Evolutionary conservation across 768 basidiomycete genomes (phyloP).

Genomic region (Suillus subalutaceus): DNA sequence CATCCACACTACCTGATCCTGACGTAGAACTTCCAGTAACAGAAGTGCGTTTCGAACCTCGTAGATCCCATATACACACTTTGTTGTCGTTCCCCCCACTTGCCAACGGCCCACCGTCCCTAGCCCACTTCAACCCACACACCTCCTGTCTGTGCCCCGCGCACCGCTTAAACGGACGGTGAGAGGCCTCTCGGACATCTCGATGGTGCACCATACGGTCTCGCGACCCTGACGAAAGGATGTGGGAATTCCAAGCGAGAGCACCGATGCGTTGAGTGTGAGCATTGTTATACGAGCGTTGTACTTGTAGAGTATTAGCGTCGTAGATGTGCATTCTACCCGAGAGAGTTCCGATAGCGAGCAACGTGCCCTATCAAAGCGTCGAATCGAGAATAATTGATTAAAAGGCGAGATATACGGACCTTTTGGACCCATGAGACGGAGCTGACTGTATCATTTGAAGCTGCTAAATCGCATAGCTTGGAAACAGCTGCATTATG

Average conservation of each 20-base stretch:
- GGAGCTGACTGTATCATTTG: conserved; percentile 78
- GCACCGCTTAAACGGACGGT: conserved; percentile 71
- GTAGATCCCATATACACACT: conserved; percentile 94
- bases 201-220: conserved; percentile 91
- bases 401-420: background rate
- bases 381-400: conserved; percentile 1
- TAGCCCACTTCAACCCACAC: conserved; percentile 88
- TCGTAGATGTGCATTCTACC: conserved; percentile 95
- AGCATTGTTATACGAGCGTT: conserved; percentile 82
- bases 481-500: conserved; percentile 92
- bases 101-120: conserved; percentile 64
- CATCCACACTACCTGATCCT: conserved; percentile 35
- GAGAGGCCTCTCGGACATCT: conserved; percentile 75
- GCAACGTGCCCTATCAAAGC: conserved; percentile 64
- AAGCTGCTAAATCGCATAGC: conserved; percentile 74
- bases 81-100: conserved; percentile 99
- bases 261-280: conserved; percentile 91
- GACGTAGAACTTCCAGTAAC: conserved; percentile 31
- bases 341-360: conserved; percentile 91
- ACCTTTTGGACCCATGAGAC: conserved; percentile 91
- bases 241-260: conserved; percentile 89
- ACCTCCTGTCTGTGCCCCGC: conserved; percentile 90
- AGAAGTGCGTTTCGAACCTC: conserved; percentile 53
- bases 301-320: conserved; percentile 70
- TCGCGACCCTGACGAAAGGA: conserved; percentile 88